Base-by-base conservation (phyloP, 176 grass and related monocot genomes). In the Ampelocalamus luodianensis region DNA sequence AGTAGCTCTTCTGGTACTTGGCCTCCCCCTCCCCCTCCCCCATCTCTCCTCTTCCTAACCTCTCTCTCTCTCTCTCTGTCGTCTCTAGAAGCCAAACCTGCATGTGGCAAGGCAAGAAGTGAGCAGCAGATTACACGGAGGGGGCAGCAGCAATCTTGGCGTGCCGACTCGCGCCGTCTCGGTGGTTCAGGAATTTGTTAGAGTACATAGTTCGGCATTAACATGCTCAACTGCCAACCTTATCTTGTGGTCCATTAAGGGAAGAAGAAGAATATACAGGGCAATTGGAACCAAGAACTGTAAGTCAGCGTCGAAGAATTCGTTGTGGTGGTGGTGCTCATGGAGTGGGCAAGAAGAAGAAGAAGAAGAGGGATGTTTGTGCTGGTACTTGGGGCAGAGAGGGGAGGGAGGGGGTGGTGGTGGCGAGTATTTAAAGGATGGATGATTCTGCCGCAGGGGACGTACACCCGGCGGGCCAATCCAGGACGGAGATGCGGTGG, bases 1-100 rank as follows among this genome's bases (percentile, higher is more conserved):
- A 99, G 86, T 99, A 99, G 84, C 90, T 99, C 92, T 94, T 99
- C 59, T 94, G 74, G 46, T 43, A 56, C 75, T 65, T 91, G n/a
- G 5, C 53, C 46, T 34, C 23, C 5, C 13, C n/a, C 46, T 34
- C 23, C 5, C 13, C n/a, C 58, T 88, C 65, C 63, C 23, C 84
- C 80, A 89, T 92, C n/a, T 54, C 24, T 78, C n/a, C n/a, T n/a
- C n/a, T n/a, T n/a, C n/a, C n/a, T n/a, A n/a, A n/a, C n/a, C 46
- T 71, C 16, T 1, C 32, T 36, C 38, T 71, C 39, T 43, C 36
- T 43, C 38, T 43, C 37, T 10, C 66, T 69, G 9, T 43, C 0
- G 15, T 17, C 63, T 68, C 34, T 39, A 22, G 17, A 38, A 26
- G 10, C 11, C 22, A 71, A 71, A 8, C 63, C 63, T 66, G 63